Base-by-base conservation (phyloP, 2,329 filamentous ascomycete genomes). In the Aphanoascus verrucosus region DNA sequence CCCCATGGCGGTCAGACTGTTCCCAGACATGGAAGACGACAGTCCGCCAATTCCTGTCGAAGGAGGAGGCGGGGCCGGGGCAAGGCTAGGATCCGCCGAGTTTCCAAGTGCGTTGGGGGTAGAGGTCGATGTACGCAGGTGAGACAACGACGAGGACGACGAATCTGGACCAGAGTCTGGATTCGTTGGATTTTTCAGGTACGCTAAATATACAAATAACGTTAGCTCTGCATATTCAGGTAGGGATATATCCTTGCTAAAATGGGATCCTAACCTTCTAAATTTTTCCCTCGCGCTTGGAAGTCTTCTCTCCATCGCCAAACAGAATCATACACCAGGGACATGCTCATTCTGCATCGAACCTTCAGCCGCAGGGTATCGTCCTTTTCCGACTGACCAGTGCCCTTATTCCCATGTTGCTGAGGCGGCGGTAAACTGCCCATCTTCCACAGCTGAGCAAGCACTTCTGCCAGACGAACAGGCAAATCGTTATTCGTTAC, bases 131-230 rank as follows among this genome's bases (percentile, higher is more conserved):
- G 63, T 61, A 32, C 65, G 65, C 17, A 75, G 62, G 46, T 70
- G 69, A 51, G 74, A 76, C 19, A 77, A 69, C 5, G 72, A 86
- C 34, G 82, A 82, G 53, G 81, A 78, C 58, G 83, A 85, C 52
- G 83, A 86, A 67, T 87, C 83, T 65, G 82, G 82, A 63, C 81
- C 80, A 51, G 85, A 88, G 67, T 93, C 86, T 42, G 86, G 86
- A 65, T 91, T 85, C 54, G 89, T 94, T 42, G 88, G 87, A 64
- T 93, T 88, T 65, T 91, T 89, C 56, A 89, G 80, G 60, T 86
- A 88, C 70, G 74, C 74, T 74, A 49, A 12, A 37, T 3, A 43
- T 3, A n/a, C 8, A 31, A 41, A 44, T 23, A 56, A 68, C 59
- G 66, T 66, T 66, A 64, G 60, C 59, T 60, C 52, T 49, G 54